A percentile compares a stretch with the other conserved stretches of the same genome.
Conservation (phyloP, 306 rosid genomes). For the Casuarina equisetifolia region DNA sequence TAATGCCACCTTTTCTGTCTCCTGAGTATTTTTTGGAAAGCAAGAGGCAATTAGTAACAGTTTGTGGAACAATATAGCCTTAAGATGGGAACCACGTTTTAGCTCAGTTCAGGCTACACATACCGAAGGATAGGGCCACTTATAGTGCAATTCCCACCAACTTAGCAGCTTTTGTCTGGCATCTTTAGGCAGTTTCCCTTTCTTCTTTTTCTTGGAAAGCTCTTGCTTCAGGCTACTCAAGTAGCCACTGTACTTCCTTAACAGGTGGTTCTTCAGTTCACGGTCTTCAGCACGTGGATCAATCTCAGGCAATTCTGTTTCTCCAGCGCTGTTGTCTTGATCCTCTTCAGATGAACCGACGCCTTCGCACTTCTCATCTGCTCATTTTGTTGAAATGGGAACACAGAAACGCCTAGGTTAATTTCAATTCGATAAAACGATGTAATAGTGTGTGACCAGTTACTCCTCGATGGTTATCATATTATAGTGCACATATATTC, state of each 20-base stretch:
- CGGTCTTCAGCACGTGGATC: conserved; percentile 95
- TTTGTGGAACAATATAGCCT: background rate
- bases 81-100: background rate
- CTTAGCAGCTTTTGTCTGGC: conserved; percentile 93
- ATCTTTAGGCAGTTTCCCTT: conserved; percentile 94
- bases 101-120: background rate
- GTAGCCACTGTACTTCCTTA: conserved; percentile 91
- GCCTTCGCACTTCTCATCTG: conserved; percentile 77
- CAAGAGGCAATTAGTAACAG: background rate
- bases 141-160: conserved; percentile 99
- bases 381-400: conserved; percentile 10
- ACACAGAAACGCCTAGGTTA: background rate
- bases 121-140: conserved; percentile 99
- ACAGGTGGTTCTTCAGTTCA: conserved; percentile 81
- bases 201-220: conserved; percentile 96
- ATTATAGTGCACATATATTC: background rate
- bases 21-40: conserved; percentile 38
- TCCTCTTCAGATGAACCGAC: conserved; percentile 89
- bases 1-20: conserved; percentile 94
- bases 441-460: background rate
- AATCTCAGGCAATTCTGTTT: conserved; percentile 73
- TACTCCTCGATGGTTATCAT: background rate
- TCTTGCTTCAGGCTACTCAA: conserved; percentile 93
- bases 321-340: conserved; percentile 80
- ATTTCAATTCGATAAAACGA: background rate